These are phyloP conservation scores for Cymbidium sinense DNA, from an alignment of 106 monocot genomes.

Conservation along the genomic window DNA sequence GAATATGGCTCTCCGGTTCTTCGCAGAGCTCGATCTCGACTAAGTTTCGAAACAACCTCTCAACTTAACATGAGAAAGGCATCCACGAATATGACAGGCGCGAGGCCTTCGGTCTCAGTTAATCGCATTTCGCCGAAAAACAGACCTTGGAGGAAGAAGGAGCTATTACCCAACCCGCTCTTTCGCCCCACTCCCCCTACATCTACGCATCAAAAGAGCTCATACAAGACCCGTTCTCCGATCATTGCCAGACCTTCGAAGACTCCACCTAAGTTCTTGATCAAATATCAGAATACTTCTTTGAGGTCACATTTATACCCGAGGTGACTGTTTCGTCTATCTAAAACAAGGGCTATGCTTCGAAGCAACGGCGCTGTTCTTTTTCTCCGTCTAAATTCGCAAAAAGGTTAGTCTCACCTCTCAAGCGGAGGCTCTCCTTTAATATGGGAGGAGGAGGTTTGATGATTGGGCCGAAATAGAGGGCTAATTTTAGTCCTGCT, in stretches of 20 bases:
- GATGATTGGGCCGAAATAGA: conserved; percentile 38
- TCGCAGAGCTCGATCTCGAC: conserved; percentile 45
- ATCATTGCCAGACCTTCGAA: conserved; percentile 18
- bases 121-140: conserved; percentile 41
- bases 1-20: conserved; percentile 18
- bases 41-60: conserved; percentile 62
- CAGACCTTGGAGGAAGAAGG: conserved; percentile 61
- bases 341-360: not conserved
- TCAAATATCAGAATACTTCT: conserved; percentile 32
- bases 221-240: conserved; percentile 59
- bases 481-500: conserved; percentile 11
- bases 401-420: conserved; percentile 55
- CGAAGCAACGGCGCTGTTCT: conserved; percentile 22
- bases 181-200: conserved; percentile 26
- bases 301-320: conserved; percentile 36
- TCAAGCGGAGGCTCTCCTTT: conserved; percentile 47
- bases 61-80: conserved; percentile 20
- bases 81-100: not conserved
- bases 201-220: conserved; percentile 12
- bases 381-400: conserved; percentile 64
- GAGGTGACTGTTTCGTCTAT: not conserved
- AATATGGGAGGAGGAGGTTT: conserved; percentile 13
- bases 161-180: conserved; percentile 70
- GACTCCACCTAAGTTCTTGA: conserved; percentile 49
- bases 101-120: conserved; percentile 27